Evolutionary conservation across 768 basidiomycete species (phyloP), one percentile per base, ranked within the genome.

Genomic region (Naganishia kalamii): DNA sequence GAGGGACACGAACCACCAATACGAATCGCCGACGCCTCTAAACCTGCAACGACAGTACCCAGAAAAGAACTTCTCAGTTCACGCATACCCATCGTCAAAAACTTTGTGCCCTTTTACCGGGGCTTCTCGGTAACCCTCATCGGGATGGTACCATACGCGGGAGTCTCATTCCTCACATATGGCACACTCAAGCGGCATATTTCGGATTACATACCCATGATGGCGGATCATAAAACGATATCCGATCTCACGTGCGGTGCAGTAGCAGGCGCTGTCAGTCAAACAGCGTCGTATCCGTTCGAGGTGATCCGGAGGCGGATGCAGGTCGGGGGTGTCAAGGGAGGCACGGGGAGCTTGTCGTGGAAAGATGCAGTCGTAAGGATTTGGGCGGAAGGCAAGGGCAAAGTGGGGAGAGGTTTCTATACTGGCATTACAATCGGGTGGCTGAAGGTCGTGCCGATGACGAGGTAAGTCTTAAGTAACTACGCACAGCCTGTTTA

Each of bases 71-170:
- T 61, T 25, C 63, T 64, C 30, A 52, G 50, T 30, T 47, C 63
- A 12, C 64, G 64, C 21, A 49, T 72, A 50, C 68, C 72, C 65
- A 30, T 66, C 71, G 66, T 74, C 66, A 72, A 73, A 72, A 62
- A 78, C 37, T 83, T 92, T 70, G 79, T 83, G 47, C 83, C 83
- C 13, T 85, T 98, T 79, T 99, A 98, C 75, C 89, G 96, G 23
- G 94, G 96, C n/a, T 97, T 98, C 79, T 86, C 87, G 7, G 91
- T 96, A 30, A 92, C 92, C 23, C 78, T 98, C 41, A 77, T 85
- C 13, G 94, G 96, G 48, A 98, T 97, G 84, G 81, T 98, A 33
- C 94, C 94, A 5, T 97, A 98, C 71, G 91, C 92, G 3, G 94
- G 94, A 21, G 89, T 91, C 2, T 90, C 90, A 13, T 98, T 98